A percentile compares a stretch with the other conserved stretches of the same genome.
Evolutionary conservation across 148 eudicot species (phyloP).

Genomic region (Oxyria digyna): DNA sequence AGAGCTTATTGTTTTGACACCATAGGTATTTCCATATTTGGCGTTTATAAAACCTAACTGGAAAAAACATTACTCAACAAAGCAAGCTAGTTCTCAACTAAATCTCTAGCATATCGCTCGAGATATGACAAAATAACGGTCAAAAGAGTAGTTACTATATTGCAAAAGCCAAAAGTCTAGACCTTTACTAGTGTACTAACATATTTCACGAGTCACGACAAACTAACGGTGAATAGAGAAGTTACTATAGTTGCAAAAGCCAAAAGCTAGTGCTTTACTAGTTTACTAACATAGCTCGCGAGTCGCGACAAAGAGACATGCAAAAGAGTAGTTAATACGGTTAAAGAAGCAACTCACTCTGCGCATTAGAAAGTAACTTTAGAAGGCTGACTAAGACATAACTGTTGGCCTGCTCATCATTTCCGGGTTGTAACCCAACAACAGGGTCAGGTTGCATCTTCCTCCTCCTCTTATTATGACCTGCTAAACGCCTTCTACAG

Average conservation of each 20-base stretch:
- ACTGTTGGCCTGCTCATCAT: conserved; percentile 1
- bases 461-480: conserved; percentile 84
- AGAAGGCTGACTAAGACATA: background rate
- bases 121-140: too few relatives aligned
- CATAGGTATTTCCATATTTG: too few relatives aligned
- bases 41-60: too few relatives aligned
- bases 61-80: too few relatives aligned
- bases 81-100: too few relatives aligned
- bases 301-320: background rate
- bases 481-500: conserved; percentile 90
- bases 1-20: too few relatives aligned
- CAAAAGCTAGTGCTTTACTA: too few relatives aligned
- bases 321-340: background rate
- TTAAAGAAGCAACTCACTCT: background rate
- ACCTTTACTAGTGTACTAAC: background rate
- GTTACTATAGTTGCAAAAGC: too few relatives aligned
- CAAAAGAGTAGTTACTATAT: too few relatives aligned
- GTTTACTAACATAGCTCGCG: background rate
- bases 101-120: too few relatives aligned
- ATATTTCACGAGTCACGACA: background rate
- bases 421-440: conserved; percentile 12
- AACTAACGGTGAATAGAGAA: too few relatives aligned
- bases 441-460: conserved; percentile 81
- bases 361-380: background rate
- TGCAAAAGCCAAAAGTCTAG: too few relatives aligned